These are phyloP conservation scores for Fomitopsis palustris DNA, from an alignment of 1,284 basidiomycete genomes.

Conservation along the genomic window DNA sequence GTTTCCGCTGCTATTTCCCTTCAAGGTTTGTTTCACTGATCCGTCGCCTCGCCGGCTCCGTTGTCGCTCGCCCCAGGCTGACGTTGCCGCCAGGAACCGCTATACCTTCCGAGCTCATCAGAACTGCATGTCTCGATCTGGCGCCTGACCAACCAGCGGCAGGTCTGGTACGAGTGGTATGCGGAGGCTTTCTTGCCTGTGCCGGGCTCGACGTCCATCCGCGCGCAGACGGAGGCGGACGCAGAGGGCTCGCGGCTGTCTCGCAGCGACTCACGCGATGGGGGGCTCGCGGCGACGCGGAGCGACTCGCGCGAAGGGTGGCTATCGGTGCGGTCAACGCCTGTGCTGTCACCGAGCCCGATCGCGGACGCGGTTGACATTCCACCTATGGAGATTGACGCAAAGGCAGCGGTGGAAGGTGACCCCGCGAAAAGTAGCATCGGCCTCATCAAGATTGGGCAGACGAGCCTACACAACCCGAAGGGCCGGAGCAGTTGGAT, in stretches of 20 bases:
- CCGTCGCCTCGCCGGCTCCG: neutral
- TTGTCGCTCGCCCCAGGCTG: neutral
- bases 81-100: constrained; percentile 62
- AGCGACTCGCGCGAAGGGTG: constrained; percentile 1
- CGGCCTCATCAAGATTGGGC: constrained; percentile 82
- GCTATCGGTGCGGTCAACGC: constrained; percentile 27
- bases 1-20: constrained; percentile 98
- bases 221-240: constrained; percentile 2
- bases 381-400: constrained; percentile 17
- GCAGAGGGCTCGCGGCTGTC: neutral
- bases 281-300: neutral
- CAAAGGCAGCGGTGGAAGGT: constrained; percentile 9
- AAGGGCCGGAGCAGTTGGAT: constrained; percentile 91
- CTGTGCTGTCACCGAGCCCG: constrained; percentile 54
- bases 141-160: constrained; percentile 83
- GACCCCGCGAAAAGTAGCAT: constrained; percentile 26
- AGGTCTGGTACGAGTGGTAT: constrained; percentile 99
- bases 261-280: neutral
- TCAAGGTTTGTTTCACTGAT: constrained; percentile 50
- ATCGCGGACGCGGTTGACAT: constrained; percentile 58
- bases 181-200: constrained; percentile 87
- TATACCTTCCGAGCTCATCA: constrained; percentile 90
- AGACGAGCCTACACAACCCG: constrained; percentile 89
- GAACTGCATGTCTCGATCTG: constrained; percentile 94
- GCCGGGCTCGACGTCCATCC: constrained; percentile 22